Conservation (phyloP, 345 rosid genomes). For the Garcia nutans region DNA sequence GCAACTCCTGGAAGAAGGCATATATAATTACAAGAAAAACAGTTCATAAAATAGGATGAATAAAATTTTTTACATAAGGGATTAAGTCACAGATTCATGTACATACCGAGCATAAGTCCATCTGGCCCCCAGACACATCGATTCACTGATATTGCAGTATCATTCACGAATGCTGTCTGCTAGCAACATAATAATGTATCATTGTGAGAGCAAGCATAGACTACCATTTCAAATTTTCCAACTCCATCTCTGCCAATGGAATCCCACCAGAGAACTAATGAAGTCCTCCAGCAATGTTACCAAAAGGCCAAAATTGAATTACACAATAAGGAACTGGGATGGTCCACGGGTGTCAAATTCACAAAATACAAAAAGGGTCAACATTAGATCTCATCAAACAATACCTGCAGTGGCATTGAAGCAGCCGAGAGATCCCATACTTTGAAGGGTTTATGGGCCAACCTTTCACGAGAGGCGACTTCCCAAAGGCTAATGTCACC, state of each 20-base stretch:
- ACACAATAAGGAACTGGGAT: not conserved
- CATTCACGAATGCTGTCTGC: slow-evolving; percentile 55
- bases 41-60: not conserved
- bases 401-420: slow-evolving; percentile 45
- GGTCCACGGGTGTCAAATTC: slow-evolving; percentile 6
- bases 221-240: not conserved
- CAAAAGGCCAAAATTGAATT: not conserved
- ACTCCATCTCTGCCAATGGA: not conserved
- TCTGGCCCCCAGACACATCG: slow-evolving; percentile 67
- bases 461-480: slow-evolving; percentile 41
- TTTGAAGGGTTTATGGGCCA: slow-evolving; percentile 42
- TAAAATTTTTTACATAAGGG: not conserved
- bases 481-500: slow-evolving; percentile 52
- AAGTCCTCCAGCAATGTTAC: not conserved
- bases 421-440: slow-evolving; percentile 43
- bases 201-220: not conserved
- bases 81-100: not conserved
- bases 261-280: not conserved
- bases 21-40: slow-evolving; percentile 1
- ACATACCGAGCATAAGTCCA: slow-evolving; percentile 58
- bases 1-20: slow-evolving; percentile 60
- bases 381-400: not conserved
- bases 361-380: not conserved
- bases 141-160: slow-evolving; percentile 57
- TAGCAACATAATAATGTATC: not conserved